A percentile compares a stretch with the other conserved stretches of the same genome.
Evolutionary conservation across 192 early-diverging fungal genomes (phyloP).

Genomic region (Funneliformis geosporum): DNA sequence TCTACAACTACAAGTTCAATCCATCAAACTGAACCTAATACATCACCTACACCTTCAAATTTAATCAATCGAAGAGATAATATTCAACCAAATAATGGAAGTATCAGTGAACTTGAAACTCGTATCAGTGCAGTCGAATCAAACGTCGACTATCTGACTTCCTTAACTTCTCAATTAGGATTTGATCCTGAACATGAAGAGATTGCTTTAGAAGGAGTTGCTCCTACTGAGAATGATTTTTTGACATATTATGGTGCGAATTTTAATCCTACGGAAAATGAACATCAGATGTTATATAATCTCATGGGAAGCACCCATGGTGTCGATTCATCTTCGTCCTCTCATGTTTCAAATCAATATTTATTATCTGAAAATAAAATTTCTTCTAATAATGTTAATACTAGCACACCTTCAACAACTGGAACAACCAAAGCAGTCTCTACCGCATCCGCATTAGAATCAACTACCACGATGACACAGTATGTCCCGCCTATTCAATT

Average conservation of each 20-base stretch:
- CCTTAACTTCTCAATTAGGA: slow-evolving; percentile 15
- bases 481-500: background rate
- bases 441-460: background rate
- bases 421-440: background rate
- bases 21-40: background rate
- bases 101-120: slow-evolving; percentile 12
- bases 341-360: slow-evolving; percentile 3
- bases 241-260: slow-evolving; percentile 20
- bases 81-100: background rate
- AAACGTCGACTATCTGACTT: slow-evolving; percentile 19
- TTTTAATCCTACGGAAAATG: slow-evolving; percentile 18
- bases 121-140: slow-evolving; percentile 5
- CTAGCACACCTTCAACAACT: background rate
- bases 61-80: background rate
- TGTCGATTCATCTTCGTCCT: background rate
- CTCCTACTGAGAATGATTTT: background rate
- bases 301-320: background rate
- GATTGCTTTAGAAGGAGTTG: background rate
- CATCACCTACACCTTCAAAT: background rate
- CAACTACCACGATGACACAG: slow-evolving; percentile 2
- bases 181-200: slow-evolving; percentile 20
- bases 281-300: slow-evolving; percentile 24
- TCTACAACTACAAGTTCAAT: background rate
- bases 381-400: background rate
- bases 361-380: background rate